phyloP scores from a whole-genome alignment of 1,284 basidiomycete genomes.

The Puccinia brachypodii region DNA sequence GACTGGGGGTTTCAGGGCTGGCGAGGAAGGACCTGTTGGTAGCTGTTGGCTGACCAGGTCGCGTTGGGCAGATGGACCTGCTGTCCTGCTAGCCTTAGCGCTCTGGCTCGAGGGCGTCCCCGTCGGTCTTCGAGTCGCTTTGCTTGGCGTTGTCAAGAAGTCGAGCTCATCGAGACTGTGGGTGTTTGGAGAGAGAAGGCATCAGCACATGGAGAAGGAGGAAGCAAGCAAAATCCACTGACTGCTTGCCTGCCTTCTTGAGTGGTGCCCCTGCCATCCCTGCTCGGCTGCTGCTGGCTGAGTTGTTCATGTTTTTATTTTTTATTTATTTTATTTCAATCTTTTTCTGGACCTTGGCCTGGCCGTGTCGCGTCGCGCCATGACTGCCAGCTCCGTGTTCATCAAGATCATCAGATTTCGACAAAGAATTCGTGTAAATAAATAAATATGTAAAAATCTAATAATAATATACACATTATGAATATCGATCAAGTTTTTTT shows the following conservation, averaged over 20 bases:
- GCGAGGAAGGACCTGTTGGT: conserved; percentile 3
- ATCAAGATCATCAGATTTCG: no score
- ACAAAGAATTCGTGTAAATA: no score
- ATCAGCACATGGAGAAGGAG: not conserved
- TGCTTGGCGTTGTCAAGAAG: conserved; percentile 9
- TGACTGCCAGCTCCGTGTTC: no score
- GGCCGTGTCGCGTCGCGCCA: not conserved
- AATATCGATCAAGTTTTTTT: no score
- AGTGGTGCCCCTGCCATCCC: not conserved
- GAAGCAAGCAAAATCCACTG: not conserved
- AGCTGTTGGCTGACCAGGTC: not conserved
- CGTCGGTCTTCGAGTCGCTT: not conserved
- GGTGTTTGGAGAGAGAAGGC: not conserved
- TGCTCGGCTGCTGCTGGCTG: not conserved
- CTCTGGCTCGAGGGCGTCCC: not conserved
- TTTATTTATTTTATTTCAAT: not conserved
- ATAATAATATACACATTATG: no score
- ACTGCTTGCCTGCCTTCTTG: conserved; percentile 8
- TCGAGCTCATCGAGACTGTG: conserved; percentile 20
- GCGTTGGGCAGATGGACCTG: conserved; percentile 1
- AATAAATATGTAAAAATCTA: no score
- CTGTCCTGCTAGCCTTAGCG: not conserved
- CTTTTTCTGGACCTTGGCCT: not conserved
- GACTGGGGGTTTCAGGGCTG: not conserved
- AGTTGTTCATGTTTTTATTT: not conserved